Base-by-base conservation (phyloP, 2,329 filamentous ascomycete species). In the Balansia obtecta region DNA sequence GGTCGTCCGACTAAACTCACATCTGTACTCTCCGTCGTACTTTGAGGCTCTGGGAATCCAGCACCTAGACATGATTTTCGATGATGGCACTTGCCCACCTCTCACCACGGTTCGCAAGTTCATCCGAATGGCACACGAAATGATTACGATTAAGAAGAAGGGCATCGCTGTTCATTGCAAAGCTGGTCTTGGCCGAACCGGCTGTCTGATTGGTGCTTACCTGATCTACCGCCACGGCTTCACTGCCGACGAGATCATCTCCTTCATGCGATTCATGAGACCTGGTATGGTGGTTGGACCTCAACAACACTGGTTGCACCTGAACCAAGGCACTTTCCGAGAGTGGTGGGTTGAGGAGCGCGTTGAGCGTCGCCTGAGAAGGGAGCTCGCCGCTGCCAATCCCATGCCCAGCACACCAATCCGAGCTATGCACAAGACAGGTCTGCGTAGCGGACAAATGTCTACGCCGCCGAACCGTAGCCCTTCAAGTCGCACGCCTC, bases 21-120 rank as follows among this genome's bases (percentile, higher is more conserved):
- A 90, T 57, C 79, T 98, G 8, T 98, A 98, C 74, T 95, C 88
- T 0, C 87, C 93, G 0, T 90, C 89, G n/a, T 96, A 91, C 72
- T 98, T 98, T 67, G 93, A 91, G 56, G 88, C 90, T 3, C 75
- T 98, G 48, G 91, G 91, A 32, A 97, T 98, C 62, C 84, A 89
- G 61, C 93, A 98, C 65, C 75, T 97, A 40, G 93, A 98, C 70
- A 98, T 98, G 93, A 97, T 98, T 62, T 98, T 98, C 63, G 93
- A 97, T 62, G 93, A 98, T 60, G 93, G 93, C 56, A 98, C 93
- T 4, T 98, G 93, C 66, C 93, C 93, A 20, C 83, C 88, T 2
- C 73, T 98, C 48, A 80, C 80, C 16, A 83, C 90, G n/a, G 93
- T 98, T 30, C 83, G 88, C 58, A 90, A 90, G 64, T 98, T 98